Conservation (phyloP, 1,139 yeast species). For the Geotrichum restrictum region DNA sequence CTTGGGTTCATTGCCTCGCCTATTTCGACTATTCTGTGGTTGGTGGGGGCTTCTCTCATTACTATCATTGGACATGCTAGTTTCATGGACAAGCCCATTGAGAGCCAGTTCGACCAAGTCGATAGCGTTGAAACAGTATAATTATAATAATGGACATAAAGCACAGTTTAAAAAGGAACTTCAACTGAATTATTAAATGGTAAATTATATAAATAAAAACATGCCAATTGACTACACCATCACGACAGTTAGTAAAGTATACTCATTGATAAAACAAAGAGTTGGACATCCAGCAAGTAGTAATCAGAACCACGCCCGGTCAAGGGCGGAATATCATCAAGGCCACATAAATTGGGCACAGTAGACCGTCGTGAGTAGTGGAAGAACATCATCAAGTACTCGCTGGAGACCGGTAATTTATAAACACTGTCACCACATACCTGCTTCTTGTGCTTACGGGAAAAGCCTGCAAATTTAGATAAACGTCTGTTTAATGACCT, state of each 20-base stretch:
- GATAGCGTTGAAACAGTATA: constrained; percentile 38
- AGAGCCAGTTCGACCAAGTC: constrained; percentile 84
- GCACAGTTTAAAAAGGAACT: neutral
- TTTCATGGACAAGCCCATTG: constrained; percentile 95
- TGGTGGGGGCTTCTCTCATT: constrained; percentile 90
- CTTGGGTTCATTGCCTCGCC: constrained; percentile 93
- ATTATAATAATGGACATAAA: constrained; percentile 2
- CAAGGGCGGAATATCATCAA: constrained; percentile 97
- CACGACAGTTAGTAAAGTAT: neutral
- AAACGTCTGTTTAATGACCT: neutral
- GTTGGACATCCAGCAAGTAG: neutral
- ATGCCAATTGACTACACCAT: neutral
- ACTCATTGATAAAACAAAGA: neutral
- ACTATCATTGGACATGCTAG: constrained; percentile 87
- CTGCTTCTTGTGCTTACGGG: too few species aligned
- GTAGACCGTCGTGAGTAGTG: constrained; percentile 99
- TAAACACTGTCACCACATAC: neutral
- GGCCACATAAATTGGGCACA: constrained; percentile 78
- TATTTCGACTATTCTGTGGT: constrained; percentile 89
- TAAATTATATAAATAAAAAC: neutral
- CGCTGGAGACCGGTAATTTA: neutral
- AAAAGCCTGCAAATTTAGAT: neutral
- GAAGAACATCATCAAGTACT: constrained; percentile 67
- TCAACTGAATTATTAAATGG: constrained; percentile 24
- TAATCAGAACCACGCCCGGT: constrained; percentile 95